Base-by-base conservation (phyloP, 352 stramenopile species). In the Aphanomyces euteiches region DNA sequence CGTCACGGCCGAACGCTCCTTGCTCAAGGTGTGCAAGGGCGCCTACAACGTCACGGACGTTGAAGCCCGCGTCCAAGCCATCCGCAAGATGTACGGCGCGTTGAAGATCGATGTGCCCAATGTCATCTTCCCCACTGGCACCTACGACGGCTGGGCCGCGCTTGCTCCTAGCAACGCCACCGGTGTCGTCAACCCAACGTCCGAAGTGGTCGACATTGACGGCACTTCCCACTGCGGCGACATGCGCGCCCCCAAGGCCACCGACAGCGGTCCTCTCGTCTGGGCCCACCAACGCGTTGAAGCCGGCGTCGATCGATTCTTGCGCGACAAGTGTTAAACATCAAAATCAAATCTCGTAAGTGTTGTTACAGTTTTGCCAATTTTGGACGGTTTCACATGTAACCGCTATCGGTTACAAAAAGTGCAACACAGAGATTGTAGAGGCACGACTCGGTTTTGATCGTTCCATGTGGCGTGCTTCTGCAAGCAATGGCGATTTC, bases 81-180 rank as follows among this genome's bases (percentile, higher is more conserved):
- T 13, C 19, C 10, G 21, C 47, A 15, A n/a, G 8, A 67, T 1
- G 1, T 59, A 57, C 40, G 19, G 37, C 34, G 60, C 38, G 47
- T 56, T 59, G 28, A 17, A 8, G 13, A 67, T 67, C 36, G 47
- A 67, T 36, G 60, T 67, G 2, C 38, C 36, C 19, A 67, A 67
- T 3, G 60, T 67, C 12, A 17, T 67, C 19, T 67, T 67, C 40
- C 37, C 40, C 41, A 67, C 12, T 36, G 60, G 36, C 2, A 57
- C 10, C 19, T 15, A 59, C 19, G 60, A 67, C 3, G 38, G 38
- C 8, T 67, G 60, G 60, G 53, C 73, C 6, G 56, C 53, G 48
- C 21, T 73, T 47, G 66, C 56, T 1, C 34, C 75, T 1, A 67
- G 8, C 60, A 67, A 67, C 60, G 37, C 60, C 8, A 67, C 60